Evolutionary conservation across 352 stramenopile species (phyloP).

Genomic region (Phytopythium chamaehyphon): DNA sequence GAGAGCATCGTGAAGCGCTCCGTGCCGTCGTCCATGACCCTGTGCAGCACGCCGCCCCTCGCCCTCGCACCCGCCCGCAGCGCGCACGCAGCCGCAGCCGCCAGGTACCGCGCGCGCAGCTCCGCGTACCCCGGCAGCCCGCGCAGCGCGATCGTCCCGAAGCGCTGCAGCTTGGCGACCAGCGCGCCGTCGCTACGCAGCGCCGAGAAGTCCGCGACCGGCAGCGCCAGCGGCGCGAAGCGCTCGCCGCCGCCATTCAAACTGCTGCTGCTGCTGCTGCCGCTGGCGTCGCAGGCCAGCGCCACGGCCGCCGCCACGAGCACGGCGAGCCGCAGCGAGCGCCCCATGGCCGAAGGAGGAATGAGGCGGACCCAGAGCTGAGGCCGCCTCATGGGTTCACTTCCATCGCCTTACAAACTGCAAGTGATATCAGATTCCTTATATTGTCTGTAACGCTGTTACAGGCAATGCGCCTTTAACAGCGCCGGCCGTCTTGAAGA

Average conservation of each 20-base stretch:
- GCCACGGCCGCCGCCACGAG: background rate
- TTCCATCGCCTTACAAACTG: background rate
- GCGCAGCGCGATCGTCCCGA: constrained; percentile 13
- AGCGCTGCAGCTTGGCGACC: constrained; percentile 7
- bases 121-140: constrained; percentile 7
- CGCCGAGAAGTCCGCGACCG: constrained; percentile 8
- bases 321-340: background rate
- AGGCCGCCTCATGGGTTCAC: background rate
- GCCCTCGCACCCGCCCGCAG: background rate
- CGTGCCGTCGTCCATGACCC: constrained; percentile 14
- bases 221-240: constrained; percentile 2
- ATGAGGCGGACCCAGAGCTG: too few relatives aligned
- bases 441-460: too few relatives aligned
- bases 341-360: background rate
- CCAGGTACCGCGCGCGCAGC: constrained; percentile 8
- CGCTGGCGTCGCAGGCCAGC: too few relatives aligned
- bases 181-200: constrained; percentile 4
- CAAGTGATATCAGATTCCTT: constrained; percentile 1
- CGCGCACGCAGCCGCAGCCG: constrained; percentile 6
- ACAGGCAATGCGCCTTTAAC: too few relatives aligned
- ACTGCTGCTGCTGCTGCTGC: too few relatives aligned
- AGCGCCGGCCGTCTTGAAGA: too few relatives aligned
- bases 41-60: constrained; percentile 6
- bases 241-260: background rate
- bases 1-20: constrained; percentile 15